Evolutionary conservation across 2,329 filamentous ascomycete species (phyloP).

Genomic region (Neonectria faginata): DNA sequence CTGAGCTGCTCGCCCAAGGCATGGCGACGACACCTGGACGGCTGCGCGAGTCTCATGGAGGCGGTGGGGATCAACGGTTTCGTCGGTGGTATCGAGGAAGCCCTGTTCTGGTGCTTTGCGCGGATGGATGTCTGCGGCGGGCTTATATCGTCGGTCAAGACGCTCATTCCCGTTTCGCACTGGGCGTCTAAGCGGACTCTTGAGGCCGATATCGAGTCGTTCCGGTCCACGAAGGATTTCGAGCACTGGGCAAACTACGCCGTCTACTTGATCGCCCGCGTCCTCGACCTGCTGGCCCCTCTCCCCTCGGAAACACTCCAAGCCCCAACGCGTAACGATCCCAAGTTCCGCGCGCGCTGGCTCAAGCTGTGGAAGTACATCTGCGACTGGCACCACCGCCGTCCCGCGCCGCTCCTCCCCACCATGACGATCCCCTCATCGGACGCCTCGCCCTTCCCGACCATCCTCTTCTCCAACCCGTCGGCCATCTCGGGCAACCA

Average conservation of each 20-base stretch:
- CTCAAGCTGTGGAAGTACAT: slow-evolving; percentile 53
- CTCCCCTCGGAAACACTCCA: slow-evolving; percentile 31
- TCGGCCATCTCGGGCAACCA: slow-evolving; percentile 67
- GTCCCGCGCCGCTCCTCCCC: slow-evolving; percentile 52
- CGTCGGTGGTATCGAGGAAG: slow-evolving; percentile 61
- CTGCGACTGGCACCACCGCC: slow-evolving; percentile 55
- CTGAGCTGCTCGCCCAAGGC: slow-evolving; percentile 60
- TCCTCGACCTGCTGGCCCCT: slow-evolving; percentile 53
- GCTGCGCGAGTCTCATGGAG: slow-evolving; percentile 63
- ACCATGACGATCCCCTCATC: slow-evolving; percentile 50
- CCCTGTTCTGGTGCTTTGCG: slow-evolving; percentile 67
- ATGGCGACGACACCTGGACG: slow-evolving; percentile 64
- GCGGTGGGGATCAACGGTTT: slow-evolving; percentile 64
- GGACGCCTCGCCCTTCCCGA: slow-evolving; percentile 62
- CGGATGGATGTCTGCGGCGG: slow-evolving; percentile 67
- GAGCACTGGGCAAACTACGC: slow-evolving; percentile 64
- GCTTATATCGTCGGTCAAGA: slow-evolving; percentile 62
- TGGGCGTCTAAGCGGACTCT: slow-evolving; percentile 56
- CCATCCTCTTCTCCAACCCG: slow-evolving; percentile 62
- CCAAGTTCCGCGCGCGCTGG: slow-evolving; percentile 50
- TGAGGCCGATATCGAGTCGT: slow-evolving; percentile 50
- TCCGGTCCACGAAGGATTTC: slow-evolving; percentile 51
- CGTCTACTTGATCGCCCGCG: slow-evolving; percentile 61
- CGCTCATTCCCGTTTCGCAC: slow-evolving; percentile 59
- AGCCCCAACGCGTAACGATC: slow-evolving; percentile 37